A percentile compares a stretch with the other conserved stretches of the same genome.
Evolutionary conservation across 2,329 filamentous ascomycete genomes (phyloP).

Genomic region (Botrytis fabae): DNA sequence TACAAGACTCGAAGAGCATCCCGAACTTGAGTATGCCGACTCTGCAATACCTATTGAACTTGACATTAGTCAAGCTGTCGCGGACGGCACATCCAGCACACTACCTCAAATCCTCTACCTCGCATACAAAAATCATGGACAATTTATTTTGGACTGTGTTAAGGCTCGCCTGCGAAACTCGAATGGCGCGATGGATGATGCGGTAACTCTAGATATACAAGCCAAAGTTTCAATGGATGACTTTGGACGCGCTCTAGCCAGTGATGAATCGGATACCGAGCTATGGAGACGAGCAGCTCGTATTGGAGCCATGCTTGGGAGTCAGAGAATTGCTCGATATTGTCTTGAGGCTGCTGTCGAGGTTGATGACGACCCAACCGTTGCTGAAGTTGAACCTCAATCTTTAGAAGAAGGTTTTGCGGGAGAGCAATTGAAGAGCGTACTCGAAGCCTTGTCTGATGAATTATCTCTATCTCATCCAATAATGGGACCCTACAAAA

Average conservation of each 20-base stretch:
- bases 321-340: conserved; percentile 57
- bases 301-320: conserved; percentile 58
- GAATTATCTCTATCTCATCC: conserved; percentile 60
- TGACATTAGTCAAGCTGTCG: conserved; percentile 60
- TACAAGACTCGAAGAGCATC: conserved; percentile 63
- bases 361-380: conserved; percentile 64
- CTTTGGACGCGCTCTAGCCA: conserved; percentile 60
- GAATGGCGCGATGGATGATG: conserved; percentile 32
- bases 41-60: conserved; percentile 51
- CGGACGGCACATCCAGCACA: conserved; percentile 75
- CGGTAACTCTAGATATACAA: conserved; percentile 41
- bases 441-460: conserved; percentile 56
- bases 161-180: conserved; percentile 52
- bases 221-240: conserved; percentile 51
- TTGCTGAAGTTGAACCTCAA: conserved; percentile 61
- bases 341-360: conserved; percentile 67
- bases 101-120: conserved; percentile 88
- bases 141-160: conserved; percentile 80
- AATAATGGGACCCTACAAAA: conserved; percentile 57
- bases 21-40: conserved; percentile 52
- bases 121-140: conserved; percentile 92
- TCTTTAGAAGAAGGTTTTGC: conserved; percentile 64
- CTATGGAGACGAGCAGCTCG: conserved; percentile 62
- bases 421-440: conserved; percentile 60
- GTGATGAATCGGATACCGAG: conserved; percentile 67